Evolutionary conservation across 768 basidiomycete species (phyloP), one percentile per base, ranked within the genome.

Genomic region (Boletus reticuloceps): DNA sequence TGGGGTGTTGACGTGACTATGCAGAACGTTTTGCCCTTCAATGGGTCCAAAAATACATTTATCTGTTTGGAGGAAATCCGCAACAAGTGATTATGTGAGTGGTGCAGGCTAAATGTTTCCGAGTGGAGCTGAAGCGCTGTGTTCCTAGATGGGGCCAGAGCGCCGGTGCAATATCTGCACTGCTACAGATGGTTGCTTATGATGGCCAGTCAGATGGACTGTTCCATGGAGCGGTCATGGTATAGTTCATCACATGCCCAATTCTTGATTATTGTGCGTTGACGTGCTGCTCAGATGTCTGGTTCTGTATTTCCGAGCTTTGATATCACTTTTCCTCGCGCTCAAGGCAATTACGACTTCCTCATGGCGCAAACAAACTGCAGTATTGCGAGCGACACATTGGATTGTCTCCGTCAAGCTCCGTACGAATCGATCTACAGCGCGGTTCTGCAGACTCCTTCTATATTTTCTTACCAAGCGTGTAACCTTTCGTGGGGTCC

Each of bases 211-310:
- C 48, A 2, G 25, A 61, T 8, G 64, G 62, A 13, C 34, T 65
- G 10, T 66, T 66, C 47, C 53, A 32, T 4, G 63, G 60, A 8
- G 64, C 46, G n/a, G 32, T 63, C 37, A 61, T 65, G 64, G 61
- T 64, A 48, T 17, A 29, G 5, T 31, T 37, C 14, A 5, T 8
- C 10, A 16, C 1, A 16, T 19, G 38, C 8, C 6, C 27, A 5
- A 22, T 27, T 9, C 1, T 6, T 17, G 36, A 37, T 37, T 17
- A 37, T 10, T 9, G 38, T 39, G 1, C 17, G 29, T n/a, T 50
- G 3, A 56, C 27, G 13, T 17, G 11, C 38, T 27, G 1, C 10
- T n/a, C 50, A 61, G 64, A 48, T 56, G 43, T 61, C 62, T 25
- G 62, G 64, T 41, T 45, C 62, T 31, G 53, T 54, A 1, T 1